Conservation (phyloP, 768 basidiomycete species). For the Lentinula aciculospora region DNA sequence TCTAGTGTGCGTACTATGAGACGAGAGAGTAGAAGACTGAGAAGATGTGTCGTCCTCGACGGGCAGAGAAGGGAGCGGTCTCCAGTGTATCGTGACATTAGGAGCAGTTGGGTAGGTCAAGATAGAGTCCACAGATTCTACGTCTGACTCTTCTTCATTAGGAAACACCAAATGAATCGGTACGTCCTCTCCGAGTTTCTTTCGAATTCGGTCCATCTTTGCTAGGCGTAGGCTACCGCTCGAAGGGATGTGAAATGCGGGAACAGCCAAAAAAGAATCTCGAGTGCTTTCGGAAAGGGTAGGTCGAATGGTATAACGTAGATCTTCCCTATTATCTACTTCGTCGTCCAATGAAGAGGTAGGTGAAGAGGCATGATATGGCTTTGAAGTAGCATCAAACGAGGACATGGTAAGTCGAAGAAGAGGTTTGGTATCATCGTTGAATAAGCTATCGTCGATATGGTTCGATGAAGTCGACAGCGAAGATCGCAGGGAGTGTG, state of each 20-base stretch:
- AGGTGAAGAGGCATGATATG: neutral
- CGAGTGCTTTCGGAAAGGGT: conserved; percentile 14
- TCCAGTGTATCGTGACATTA: neutral
- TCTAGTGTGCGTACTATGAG: neutral
- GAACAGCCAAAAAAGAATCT: conserved; percentile 8
- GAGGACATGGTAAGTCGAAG: conserved; percentile 12
- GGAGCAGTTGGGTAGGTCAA: neutral
- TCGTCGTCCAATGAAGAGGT: neutral
- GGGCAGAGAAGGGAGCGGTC: neutral
- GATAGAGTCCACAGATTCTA: neutral
- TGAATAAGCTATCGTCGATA: neutral
- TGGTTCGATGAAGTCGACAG: neutral
- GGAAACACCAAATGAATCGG: conserved; percentile 60
- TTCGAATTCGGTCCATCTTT: conserved; percentile 62
- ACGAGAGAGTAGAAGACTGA: neutral
- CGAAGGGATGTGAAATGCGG: conserved; percentile 29
- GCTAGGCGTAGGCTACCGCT: conserved; percentile 35
- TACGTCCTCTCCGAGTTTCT: conserved; percentile 57
- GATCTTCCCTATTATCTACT: neutral
- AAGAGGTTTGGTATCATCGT: conserved; percentile 12
- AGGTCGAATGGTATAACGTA: conserved; percentile 4
- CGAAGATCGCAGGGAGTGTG: neutral
- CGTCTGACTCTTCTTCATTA: neutral
- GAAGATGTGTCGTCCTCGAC: neutral
- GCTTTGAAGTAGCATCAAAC: neutral